Conservation (phyloP, 352 stramenopile species). For the Globisporangium polare region DNA sequence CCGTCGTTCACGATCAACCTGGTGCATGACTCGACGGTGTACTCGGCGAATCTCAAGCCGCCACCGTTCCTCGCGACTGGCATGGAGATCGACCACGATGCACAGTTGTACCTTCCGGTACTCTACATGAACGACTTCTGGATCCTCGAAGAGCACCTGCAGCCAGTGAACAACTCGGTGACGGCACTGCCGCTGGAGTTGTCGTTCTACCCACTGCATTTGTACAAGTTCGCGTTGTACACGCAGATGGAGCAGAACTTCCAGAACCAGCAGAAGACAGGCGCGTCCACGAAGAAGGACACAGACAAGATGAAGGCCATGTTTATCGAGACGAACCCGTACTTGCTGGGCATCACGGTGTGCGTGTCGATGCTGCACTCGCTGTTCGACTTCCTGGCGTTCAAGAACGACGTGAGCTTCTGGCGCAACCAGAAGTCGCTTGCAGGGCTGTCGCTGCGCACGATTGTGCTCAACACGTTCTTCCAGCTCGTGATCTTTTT, state of each 20-base stretch:
- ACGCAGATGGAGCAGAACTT: conserved; percentile 92
- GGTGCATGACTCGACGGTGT: conserved; percentile 69
- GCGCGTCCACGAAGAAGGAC: conserved; percentile 87
- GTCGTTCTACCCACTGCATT: conserved; percentile 76
- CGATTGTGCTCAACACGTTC: conserved; percentile 95
- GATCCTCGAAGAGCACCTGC: conserved; percentile 84
- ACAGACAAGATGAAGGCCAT: conserved; percentile 93
- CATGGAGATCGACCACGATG: conserved; percentile 55
- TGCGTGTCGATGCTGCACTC: conserved; percentile 95
- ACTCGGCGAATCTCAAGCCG: conserved; percentile 44
- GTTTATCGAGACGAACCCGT: conserved; percentile 98
- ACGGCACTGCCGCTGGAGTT: conserved; percentile 79
- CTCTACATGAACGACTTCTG: conserved; percentile 95
- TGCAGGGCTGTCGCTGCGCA: conserved; percentile 92
- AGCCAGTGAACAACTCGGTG: conserved; percentile 88
- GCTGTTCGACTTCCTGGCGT: conserved; percentile 98
- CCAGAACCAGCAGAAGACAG: conserved; percentile 89
- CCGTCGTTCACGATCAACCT: conserved; percentile 62
- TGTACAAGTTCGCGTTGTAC: conserved; percentile 93
- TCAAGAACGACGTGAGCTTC: conserved; percentile 99
- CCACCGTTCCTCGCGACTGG: conserved; percentile 64
- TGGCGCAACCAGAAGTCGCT: conserved; percentile 98
- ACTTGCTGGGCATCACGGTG: conserved; percentile 93
- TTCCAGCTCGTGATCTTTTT: conserved; percentile 97
- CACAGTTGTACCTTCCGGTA: conserved; percentile 82